A percentile compares a stretch with the other conserved stretches of the same genome.
Evolutionary conservation across 495 filamentous ascomycete species (phyloP).

Genomic region (Penicillium coprophilum): DNA sequence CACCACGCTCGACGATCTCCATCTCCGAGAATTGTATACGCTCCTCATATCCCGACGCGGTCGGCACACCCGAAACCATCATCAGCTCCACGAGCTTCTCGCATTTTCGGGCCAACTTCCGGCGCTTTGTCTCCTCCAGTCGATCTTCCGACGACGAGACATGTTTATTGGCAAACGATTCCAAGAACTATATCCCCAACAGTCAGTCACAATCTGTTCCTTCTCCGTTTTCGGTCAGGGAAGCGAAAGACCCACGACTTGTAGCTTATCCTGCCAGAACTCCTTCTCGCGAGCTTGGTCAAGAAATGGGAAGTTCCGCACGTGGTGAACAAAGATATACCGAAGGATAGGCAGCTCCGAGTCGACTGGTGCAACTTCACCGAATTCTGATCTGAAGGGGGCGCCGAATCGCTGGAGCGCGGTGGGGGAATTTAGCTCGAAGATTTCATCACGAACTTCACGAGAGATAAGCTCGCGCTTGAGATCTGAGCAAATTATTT

Average conservation of each 20-base stretch:
- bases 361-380: conserved; percentile 90
- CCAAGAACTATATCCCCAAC: conserved; percentile 67
- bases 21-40: conserved; percentile 93
- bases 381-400: conserved; percentile 87
- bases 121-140: conserved; percentile 90
- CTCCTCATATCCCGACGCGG: conserved; percentile 95
- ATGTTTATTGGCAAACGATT: conserved; percentile 96
- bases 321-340: conserved; percentile 97
- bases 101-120: conserved; percentile 87
- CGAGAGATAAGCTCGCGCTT: conserved; percentile 92
- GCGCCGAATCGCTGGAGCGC: conserved; percentile 93
- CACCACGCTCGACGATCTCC: conserved; percentile 90
- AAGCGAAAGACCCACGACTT: conserved; percentile 65
- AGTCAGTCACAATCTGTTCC: neutral
- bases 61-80: conserved; percentile 98
- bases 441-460: conserved; percentile 85
- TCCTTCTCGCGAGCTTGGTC: conserved; percentile 96
- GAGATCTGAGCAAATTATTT: conserved; percentile 61
- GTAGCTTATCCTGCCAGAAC: conserved; percentile 98
- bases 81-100: conserved; percentile 95
- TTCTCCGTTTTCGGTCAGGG: neutral
- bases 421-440: conserved; percentile 89
- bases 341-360: conserved; percentile 91
- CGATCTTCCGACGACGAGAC: conserved; percentile 96
- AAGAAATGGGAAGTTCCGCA: conserved; percentile 95